Percentiles rank a stretch among this genome's conserved stretches.
phyloP scores from a whole-genome alignment of 2,329 filamentous ascomycete genomes.

The Verticillium nonalfalfae region DNA sequence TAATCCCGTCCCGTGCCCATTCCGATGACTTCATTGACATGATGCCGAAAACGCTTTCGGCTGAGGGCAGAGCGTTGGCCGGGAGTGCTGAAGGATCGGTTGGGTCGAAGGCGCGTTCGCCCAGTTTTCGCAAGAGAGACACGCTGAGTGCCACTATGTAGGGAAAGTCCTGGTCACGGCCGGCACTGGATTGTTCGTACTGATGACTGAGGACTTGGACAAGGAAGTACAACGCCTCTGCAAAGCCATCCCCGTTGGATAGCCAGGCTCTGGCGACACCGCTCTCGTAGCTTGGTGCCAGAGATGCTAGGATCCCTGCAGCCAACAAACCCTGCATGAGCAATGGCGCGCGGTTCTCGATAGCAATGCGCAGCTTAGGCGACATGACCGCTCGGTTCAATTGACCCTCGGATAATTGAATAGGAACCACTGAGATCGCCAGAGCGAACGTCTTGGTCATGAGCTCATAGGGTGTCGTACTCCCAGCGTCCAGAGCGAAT shows the following conservation, averaged over 20 bases:
- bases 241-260: constrained; percentile 75
- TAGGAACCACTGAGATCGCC: constrained; percentile 78
- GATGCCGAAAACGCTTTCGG: constrained; percentile 60
- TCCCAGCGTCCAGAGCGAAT: constrained; percentile 65
- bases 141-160: constrained; percentile 65
- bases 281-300: constrained; percentile 66
- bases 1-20: constrained; percentile 57
- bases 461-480: constrained; percentile 65
- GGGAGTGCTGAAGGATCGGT: constrained; percentile 47
- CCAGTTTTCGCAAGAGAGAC: constrained; percentile 59
- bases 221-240: constrained; percentile 70
- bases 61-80: constrained; percentile 56
- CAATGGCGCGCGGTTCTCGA: constrained; percentile 80
- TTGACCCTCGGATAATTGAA: constrained; percentile 31
- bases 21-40: constrained; percentile 58
- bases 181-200: constrained; percentile 41
- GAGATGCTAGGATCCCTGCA: constrained; percentile 77
- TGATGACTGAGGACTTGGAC: constrained; percentile 65
- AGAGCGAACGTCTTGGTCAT: constrained; percentile 83
- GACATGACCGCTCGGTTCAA: constrained; percentile 8
- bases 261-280: constrained; percentile 75
- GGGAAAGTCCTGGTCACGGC: constrained; percentile 41
- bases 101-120: constrained; percentile 61
- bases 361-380: constrained; percentile 15
- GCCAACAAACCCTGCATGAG: constrained; percentile 89